Base-by-base conservation (phyloP, 768 basidiomycete species). In the Rubroboletus pulcherrimus region DNA sequence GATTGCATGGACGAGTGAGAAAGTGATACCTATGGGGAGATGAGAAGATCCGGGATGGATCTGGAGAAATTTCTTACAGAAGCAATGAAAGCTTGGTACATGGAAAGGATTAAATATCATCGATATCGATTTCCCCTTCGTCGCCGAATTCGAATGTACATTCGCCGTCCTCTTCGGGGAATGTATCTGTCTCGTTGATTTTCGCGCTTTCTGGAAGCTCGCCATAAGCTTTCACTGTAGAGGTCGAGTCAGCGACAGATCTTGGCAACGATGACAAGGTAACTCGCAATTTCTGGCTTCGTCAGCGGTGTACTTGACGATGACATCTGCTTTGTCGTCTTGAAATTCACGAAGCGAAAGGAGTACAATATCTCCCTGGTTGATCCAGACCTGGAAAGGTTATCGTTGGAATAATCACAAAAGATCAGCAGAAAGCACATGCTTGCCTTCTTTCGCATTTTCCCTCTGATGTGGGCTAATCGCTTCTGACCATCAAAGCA, bases 401-500 rank as follows among this genome's bases (percentile, higher is more conserved):
- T 29, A 31, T 29, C 49, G 57, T 57, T 61, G 35, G 54, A 29
- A 37, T 21, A 19, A 63, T 21, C 41, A 19, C 33, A 11, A 35
- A 14, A 50, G 9, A 42, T 24, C 2, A 4, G 5, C 7, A 21
- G 30, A 55, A 11, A 12, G 19, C 4, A 26, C 10, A 31, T 7
- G 73, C 83, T 58, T 63, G 89, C 96, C 89, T 99, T 99, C 77
- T 98, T 99, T 65, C 97, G 78, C 96, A 99, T 95, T 78, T 98
- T 98, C 38, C 97, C 97, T 75, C 97, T 83, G 66, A 99, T 98
- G 71, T 99, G 97, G 9, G 93, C 95, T 71, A 98, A 78, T 68
- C 97, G 81, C 75, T 97, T 98, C 81, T 96, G 94, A 30, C 97
- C 96, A 71, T 99, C 97, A 69, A 98, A 98, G 77, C 96, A 98